These are phyloP conservation scores for Microthyrium microscopicum DNA, from an alignment of 2,329 filamentous ascomycete species.

Conservation along the genomic window DNA sequence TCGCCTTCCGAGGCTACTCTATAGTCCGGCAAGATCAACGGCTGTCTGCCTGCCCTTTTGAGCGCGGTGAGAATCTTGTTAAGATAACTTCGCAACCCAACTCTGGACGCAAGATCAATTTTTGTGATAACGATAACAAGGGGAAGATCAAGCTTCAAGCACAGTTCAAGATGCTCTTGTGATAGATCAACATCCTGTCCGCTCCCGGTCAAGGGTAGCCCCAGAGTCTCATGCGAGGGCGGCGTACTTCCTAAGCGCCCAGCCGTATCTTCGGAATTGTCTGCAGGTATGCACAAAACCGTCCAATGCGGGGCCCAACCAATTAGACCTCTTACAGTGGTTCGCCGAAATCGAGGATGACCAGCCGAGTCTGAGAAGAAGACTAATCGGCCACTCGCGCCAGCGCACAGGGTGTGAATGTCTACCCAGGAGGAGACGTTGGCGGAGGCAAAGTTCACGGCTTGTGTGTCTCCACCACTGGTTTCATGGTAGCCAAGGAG, in stretches of 20 bases:
- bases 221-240: slow-evolving; percentile 34
- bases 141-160: slow-evolving; percentile 62
- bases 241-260: slow-evolving; percentile 28
- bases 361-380: slow-evolving; percentile 88
- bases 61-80: slow-evolving; percentile 58
- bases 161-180: slow-evolving; percentile 68
- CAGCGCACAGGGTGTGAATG: slow-evolving; percentile 64
- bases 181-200: slow-evolving; percentile 52
- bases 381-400: slow-evolving; percentile 58
- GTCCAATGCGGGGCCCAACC: slow-evolving; percentile 96
- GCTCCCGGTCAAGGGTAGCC: slow-evolving; percentile 18
- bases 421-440: slow-evolving; percentile 90
- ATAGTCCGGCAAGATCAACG: slow-evolving; percentile 36
- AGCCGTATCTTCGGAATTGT: slow-evolving; percentile 42
- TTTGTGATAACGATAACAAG: slow-evolving; percentile 79
- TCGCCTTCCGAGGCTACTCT: slow-evolving; percentile 23
- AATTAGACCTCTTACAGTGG: slow-evolving; percentile 74
- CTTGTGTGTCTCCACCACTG: slow-evolving; percentile 15
- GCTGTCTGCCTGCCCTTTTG: slow-evolving; percentile 58
- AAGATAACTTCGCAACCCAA: slow-evolving; percentile 52
- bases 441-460: slow-evolving; percentile 72
- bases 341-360: slow-evolving; percentile 74
- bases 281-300: slow-evolving; percentile 69
- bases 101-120: slow-evolving; percentile 65
- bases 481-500: slow-evolving; percentile 58